A percentile compares a stretch with the other conserved stretches of the same genome.
Conservation (phyloP, 768 basidiomycete species). For the Leccinum barrowsii region DNA sequence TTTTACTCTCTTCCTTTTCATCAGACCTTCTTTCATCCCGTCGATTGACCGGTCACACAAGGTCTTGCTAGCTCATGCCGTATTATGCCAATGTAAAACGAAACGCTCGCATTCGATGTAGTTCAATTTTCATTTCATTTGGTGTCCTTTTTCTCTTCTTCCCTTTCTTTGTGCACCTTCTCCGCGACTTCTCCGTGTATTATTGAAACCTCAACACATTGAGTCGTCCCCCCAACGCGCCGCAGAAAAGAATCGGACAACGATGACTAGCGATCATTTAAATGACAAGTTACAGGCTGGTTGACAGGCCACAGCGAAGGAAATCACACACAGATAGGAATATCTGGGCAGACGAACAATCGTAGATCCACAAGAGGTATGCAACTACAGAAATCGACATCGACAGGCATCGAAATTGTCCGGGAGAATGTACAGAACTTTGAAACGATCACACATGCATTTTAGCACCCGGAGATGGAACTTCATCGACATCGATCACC, state of each 20-base stretch:
- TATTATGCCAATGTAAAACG: constrained; percentile 21
- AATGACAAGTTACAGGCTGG: background rate
- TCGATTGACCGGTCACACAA: background rate
- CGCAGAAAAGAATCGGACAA: background rate
- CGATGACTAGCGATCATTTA: background rate
- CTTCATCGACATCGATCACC: constrained; percentile 5
- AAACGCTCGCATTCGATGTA: constrained; percentile 5
- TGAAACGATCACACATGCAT: constrained; percentile 9
- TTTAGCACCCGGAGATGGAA: constrained; percentile 3
- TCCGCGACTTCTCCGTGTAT: constrained; percentile 5
- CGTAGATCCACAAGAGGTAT: background rate
- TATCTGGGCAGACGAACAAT: background rate
- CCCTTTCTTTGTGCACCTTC: background rate
- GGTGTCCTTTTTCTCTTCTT: background rate
- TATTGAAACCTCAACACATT: constrained; percentile 2
- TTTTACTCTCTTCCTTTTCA: background rate
- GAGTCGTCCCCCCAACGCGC: background rate
- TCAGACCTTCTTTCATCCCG: constrained; percentile 1
- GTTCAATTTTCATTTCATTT: background rate
- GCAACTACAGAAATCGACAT: constrained; percentile 10
- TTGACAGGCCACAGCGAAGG: background rate
- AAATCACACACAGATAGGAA: background rate
- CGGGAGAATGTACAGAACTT: background rate
- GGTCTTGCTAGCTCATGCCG: constrained; percentile 10
- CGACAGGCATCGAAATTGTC: constrained; percentile 3